Evolutionary conservation across 805 yeast genomes (phyloP).

Genomic region (Vanderwaltozyma tropicalis): DNA sequence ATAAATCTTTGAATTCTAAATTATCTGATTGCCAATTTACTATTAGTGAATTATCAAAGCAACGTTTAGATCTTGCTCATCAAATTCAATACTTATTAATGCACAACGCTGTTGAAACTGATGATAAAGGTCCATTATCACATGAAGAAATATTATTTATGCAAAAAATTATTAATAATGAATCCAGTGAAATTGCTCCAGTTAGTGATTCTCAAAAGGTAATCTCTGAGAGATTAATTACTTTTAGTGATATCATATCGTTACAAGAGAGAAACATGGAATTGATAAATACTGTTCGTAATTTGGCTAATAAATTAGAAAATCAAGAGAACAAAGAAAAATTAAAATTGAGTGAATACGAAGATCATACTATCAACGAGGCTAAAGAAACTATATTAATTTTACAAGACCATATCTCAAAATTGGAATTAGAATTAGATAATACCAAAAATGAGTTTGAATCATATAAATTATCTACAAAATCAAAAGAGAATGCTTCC

Average conservation of each 20-base stretch:
- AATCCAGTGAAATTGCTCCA: neutral
- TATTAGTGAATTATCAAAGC: conserved; percentile 36
- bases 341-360: conserved; percentile 15
- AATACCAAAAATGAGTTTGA: conserved; percentile 31
- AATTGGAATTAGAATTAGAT: conserved; percentile 40
- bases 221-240: conserved; percentile 61
- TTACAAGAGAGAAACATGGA: conserved; percentile 67
- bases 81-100: conserved; percentile 70
- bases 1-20: neutral
- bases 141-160: conserved; percentile 53
- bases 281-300: conserved; percentile 46
- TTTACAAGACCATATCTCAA: conserved; percentile 47
- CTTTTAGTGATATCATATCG: conserved; percentile 56
- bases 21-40: conserved; percentile 25
- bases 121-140: conserved; percentile 38
- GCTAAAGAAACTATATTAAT: conserved; percentile 61
- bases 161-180: conserved; percentile 34
- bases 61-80: conserved; percentile 60
- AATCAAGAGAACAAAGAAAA: conserved; percentile 35
- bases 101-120: conserved; percentile 48
- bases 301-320: conserved; percentile 61
- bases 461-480: neutral
- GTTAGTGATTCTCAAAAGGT: conserved; percentile 54
- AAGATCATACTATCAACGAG: conserved; percentile 43
- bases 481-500: too few relatives aligned